Evolutionary conservation across 2,329 filamentous ascomycete genomes (phyloP).

Genomic region (Ceratocystis papillata): DNA sequence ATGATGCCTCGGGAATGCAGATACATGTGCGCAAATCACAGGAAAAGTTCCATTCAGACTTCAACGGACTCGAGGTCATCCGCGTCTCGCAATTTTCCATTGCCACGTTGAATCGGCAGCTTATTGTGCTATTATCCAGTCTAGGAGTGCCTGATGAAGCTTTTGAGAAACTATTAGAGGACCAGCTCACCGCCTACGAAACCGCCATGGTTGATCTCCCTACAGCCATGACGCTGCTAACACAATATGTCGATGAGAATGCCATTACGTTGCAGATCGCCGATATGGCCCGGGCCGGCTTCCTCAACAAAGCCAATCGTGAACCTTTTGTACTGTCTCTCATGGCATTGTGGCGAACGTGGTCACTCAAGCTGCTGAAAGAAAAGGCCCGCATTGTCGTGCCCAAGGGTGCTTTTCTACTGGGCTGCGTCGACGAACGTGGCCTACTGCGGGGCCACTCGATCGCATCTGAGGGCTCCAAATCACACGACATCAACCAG

Average conservation of each 20-base stretch:
- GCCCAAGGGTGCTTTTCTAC: slow-evolving; percentile 71
- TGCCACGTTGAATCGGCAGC: slow-evolving; percentile 78
- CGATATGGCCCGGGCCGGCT: slow-evolving; percentile 66
- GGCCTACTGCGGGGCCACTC: slow-evolving; percentile 61
- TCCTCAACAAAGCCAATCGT: slow-evolving; percentile 48
- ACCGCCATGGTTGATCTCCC: slow-evolving; percentile 55
- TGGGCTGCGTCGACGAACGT: slow-evolving; percentile 84
- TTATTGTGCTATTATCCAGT: slow-evolving; percentile 71
- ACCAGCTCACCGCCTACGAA: slow-evolving; percentile 59
- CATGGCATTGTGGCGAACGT: slow-evolving; percentile 74
- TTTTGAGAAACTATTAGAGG: slow-evolving; percentile 56
- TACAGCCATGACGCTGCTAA: slow-evolving; percentile 57
- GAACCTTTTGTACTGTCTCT: slow-evolving; percentile 79
- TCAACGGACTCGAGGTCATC: slow-evolving; percentile 73
- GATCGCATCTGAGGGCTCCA: slow-evolving; percentile 35
- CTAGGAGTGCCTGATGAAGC: slow-evolving; percentile 58
- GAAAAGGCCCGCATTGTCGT: slow-evolving; percentile 83
- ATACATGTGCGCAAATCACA: slow-evolving; percentile 77
- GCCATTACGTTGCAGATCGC: slow-evolving; percentile 65
- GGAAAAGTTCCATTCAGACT: slow-evolving; percentile 66
- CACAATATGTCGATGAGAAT: slow-evolving; percentile 73
- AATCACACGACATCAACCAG: slow-evolving; percentile 37
- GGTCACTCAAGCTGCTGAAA: slow-evolving; percentile 80
- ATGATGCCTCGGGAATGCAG: slow-evolving; percentile 53
- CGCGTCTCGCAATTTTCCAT: slow-evolving; percentile 63